These are phyloP conservation scores for Aspergillus fumigatiaffinis DNA, from an alignment of 2,329 filamentous ascomycete genomes.

Conservation along the genomic window DNA sequence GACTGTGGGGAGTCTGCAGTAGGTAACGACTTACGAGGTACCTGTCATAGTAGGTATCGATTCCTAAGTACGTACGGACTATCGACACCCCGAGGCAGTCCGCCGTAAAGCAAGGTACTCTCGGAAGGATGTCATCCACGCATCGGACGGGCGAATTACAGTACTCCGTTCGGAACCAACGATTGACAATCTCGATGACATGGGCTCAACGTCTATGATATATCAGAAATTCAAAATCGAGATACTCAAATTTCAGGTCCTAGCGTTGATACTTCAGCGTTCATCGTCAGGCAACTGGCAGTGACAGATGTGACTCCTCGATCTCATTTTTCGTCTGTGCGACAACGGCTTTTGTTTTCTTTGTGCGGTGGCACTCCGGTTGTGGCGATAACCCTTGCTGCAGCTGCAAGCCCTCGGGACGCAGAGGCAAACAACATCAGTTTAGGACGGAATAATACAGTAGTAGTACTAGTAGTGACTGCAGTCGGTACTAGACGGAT, in stretches of 20 bases:
- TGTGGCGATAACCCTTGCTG: conserved; percentile 3
- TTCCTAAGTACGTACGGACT: too few species aligned
- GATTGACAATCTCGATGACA: not conserved
- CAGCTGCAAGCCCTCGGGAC: not conserved
- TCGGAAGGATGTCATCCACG: not conserved
- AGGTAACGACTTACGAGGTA: not conserved
- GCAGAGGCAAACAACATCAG: not conserved
- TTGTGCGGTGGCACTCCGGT: conserved; percentile 7
- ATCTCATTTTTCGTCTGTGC: conserved; percentile 20
- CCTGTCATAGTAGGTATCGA: not conserved
- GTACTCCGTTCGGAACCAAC: not conserved
- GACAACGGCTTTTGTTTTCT: conserved; percentile 21
- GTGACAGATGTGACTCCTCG: not conserved
- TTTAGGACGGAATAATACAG: not conserved
- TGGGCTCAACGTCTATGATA: not conserved
- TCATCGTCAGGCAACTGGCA: not conserved
- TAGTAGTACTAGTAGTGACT: not conserved
- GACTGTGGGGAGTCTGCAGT: not conserved
- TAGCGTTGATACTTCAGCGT: not conserved
- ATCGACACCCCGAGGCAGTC: not conserved
- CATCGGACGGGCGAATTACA: not conserved
- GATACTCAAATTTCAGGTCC: not conserved
- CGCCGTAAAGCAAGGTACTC: not conserved
- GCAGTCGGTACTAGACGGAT: not conserved
- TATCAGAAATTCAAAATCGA: not conserved